phyloP scores from a whole-genome alignment of 371 early-diverging fungal species.

The Dentiscutata heterogama region DNA sequence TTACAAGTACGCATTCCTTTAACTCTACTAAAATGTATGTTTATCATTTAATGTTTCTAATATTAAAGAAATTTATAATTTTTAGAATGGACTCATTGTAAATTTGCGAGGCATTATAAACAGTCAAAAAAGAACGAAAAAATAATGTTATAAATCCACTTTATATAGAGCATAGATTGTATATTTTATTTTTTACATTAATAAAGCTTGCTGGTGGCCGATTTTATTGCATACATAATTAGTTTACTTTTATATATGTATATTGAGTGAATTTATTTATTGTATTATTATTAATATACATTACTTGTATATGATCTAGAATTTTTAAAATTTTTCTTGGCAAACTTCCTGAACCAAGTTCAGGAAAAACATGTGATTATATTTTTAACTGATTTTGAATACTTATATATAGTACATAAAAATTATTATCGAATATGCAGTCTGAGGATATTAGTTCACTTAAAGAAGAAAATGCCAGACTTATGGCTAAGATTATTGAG shows the following conservation, averaged over 20 bases:
- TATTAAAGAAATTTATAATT: background rate
- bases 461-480: background rate
- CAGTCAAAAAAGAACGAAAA: slow-evolving; percentile 3
- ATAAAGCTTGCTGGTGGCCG: too few species aligned
- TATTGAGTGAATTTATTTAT: too few species aligned
- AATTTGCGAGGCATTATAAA: slow-evolving; percentile 8
- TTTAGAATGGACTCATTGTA: slow-evolving; percentile 26
- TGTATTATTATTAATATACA: too few species aligned
- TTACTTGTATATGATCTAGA: too few species aligned
- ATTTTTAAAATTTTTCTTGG: too few species aligned
- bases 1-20: slow-evolving; percentile 17
- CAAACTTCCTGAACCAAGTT: too few species aligned
- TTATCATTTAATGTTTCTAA: too few species aligned
- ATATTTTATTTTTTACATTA: too few species aligned
- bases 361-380: background rate
- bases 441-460: background rate
- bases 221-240: too few species aligned
- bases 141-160: slow-evolving; percentile 4
- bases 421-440: background rate
- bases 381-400: background rate
- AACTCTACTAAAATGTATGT: too few species aligned
- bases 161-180: too few species aligned
- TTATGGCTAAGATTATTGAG: background rate
- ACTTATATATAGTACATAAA: background rate
- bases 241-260: too few species aligned